Conservation (phyloP, 805 yeast species). For the Kazachstania viticola region DNA sequence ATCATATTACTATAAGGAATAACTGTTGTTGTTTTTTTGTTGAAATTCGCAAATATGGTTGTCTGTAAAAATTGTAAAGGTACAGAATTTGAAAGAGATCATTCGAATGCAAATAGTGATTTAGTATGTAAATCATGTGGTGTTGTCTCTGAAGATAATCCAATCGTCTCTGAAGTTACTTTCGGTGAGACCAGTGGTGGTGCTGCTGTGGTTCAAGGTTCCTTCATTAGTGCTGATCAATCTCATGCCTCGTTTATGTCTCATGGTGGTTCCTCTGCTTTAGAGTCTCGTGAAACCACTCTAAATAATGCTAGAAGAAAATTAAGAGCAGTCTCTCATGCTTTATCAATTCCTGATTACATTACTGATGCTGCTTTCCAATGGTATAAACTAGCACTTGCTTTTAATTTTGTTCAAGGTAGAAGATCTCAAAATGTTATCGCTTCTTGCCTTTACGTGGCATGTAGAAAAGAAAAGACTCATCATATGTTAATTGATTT, state of each 20-base stretch:
- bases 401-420: constrained; percentile 92
- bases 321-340: constrained; percentile 68
- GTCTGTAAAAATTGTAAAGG: constrained; percentile 41
- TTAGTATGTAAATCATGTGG: constrained; percentile 78
- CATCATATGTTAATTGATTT: constrained; percentile 95
- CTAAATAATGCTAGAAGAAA: constrained; percentile 71
- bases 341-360: constrained; percentile 70
- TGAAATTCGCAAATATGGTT: constrained; percentile 11
- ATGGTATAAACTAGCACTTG: constrained; percentile 80
- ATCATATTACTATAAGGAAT: no score
- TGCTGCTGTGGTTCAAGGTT: constrained; percentile 92
- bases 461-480: constrained; percentile 84
- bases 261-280: constrained; percentile 53
- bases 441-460: constrained; percentile 88
- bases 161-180: constrained; percentile 89
- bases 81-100: constrained; percentile 41
- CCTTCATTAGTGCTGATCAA: constrained; percentile 84
- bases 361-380: constrained; percentile 78
- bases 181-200: constrained; percentile 89
- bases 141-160: constrained; percentile 78
- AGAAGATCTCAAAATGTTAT: constrained; percentile 89
- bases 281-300: constrained; percentile 86
- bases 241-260: constrained; percentile 49
- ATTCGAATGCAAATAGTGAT: constrained; percentile 56
- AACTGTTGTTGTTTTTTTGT: no score